Evolutionary conservation across 2,329 filamentous ascomycete species (phyloP).

Genomic region (Epichloe uncinata): DNA sequence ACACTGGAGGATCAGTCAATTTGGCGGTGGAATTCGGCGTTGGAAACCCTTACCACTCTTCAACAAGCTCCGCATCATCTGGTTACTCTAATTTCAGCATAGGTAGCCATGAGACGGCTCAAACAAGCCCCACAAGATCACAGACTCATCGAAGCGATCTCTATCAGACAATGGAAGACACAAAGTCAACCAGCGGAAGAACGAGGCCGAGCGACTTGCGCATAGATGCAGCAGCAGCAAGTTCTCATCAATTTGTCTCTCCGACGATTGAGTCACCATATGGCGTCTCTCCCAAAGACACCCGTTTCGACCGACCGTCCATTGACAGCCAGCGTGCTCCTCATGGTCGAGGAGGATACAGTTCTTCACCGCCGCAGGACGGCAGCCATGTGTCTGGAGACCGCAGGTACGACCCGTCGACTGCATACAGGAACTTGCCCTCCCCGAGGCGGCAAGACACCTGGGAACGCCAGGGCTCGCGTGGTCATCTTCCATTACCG

Average conservation of each 20-base stretch:
- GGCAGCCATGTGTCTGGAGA: background rate
- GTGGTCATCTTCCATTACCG: slow-evolving; percentile 25
- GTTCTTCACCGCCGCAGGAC: slow-evolving; percentile 1
- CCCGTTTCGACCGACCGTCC: slow-evolving; percentile 7
- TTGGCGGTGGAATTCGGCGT: slow-evolving; percentile 46
- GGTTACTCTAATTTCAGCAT: slow-evolving; percentile 48
- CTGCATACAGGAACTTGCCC: background rate
- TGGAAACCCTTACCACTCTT: slow-evolving; percentile 50
- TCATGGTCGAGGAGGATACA: slow-evolving; percentile 4
- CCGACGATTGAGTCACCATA: slow-evolving; percentile 17
- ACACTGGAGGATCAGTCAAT: slow-evolving; percentile 32
- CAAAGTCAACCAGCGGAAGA: slow-evolving; percentile 36
- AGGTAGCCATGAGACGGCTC: slow-evolving; percentile 45
- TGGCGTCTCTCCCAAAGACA: slow-evolving; percentile 12
- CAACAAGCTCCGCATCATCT: slow-evolving; percentile 52
- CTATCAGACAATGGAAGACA: slow-evolving; percentile 40
- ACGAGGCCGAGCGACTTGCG: slow-evolving; percentile 16
- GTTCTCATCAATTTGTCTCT: slow-evolving; percentile 12
- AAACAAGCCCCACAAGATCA: slow-evolving; percentile 30
- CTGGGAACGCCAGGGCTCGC: slow-evolving; percentile 20
- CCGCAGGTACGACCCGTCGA: background rate
- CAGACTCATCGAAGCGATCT: slow-evolving; percentile 27
- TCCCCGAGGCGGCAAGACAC: background rate
- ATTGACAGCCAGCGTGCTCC: background rate
- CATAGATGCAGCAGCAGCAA: slow-evolving; percentile 20